Evolutionary conservation across 2,329 filamentous ascomycete genomes (phyloP).

Genomic region (Dactylella cylindrospora): DNA sequence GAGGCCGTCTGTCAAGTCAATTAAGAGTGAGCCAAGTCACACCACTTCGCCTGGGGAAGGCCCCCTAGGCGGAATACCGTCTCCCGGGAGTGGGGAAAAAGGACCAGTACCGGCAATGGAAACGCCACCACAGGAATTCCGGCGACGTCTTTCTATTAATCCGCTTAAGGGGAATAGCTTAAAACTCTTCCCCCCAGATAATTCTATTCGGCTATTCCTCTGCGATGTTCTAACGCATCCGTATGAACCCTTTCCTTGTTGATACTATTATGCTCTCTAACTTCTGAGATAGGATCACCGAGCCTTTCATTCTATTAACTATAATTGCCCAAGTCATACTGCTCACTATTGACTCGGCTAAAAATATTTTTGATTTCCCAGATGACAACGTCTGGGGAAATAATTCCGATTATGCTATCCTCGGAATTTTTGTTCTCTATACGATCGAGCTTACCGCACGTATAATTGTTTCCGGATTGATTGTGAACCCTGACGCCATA

Average conservation of each 20-base stretch:
- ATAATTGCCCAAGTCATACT: constrained; percentile 87
- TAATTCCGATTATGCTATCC: constrained; percentile 73
- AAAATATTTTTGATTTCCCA: constrained; percentile 66
- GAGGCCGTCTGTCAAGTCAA: constrained; percentile 61
- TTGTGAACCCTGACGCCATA: constrained; percentile 69
- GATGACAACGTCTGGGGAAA: constrained; percentile 68
- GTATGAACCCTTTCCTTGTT: constrained; percentile 48
- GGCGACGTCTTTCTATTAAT: constrained; percentile 58
- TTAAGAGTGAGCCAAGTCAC: constrained; percentile 62
- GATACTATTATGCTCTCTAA: constrained; percentile 19
- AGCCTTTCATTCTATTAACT: constrained; percentile 80
- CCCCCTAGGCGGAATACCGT: constrained; percentile 59
- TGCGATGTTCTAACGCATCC: constrained; percentile 85
- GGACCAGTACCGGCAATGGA: constrained; percentile 18
- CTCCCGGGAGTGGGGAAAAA: constrained; percentile 50
- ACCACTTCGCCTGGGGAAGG: constrained; percentile 58
- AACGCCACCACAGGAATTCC: constrained; percentile 54
- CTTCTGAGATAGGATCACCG: constrained; percentile 58
- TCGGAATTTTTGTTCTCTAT: constrained; percentile 84
- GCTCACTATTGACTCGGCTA: constrained; percentile 78
- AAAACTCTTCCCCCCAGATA: constrained; percentile 79
- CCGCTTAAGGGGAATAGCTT: constrained; percentile 83
- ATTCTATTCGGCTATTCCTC: constrained; percentile 69
- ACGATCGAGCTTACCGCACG: constrained; percentile 80
- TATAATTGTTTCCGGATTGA: constrained; percentile 87